These are phyloP conservation scores for Candida tunisiensis DNA, from an alignment of 1,139 yeast species.

Conservation along the genomic window DNA sequence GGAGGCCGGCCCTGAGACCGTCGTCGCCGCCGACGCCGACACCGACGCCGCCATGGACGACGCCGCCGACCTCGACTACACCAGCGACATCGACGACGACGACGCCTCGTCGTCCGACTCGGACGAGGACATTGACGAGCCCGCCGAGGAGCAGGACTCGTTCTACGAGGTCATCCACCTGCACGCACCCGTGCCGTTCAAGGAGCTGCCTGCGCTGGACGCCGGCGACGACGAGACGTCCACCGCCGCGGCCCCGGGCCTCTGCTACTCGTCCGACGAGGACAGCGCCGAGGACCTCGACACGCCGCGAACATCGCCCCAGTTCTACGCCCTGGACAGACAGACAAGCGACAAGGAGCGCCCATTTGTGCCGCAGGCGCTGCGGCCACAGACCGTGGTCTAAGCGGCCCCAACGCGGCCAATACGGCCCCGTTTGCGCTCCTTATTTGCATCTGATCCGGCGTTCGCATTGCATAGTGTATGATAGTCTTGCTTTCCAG, in stretches of 20 bases:
- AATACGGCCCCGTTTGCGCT: no score
- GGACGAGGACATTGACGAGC: conserved; percentile 3
- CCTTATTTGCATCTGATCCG: no score
- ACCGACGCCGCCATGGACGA: conserved; percentile 1
- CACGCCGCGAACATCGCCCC: background rate
- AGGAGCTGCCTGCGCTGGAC: conserved; percentile 1
- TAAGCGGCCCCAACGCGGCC: no score
- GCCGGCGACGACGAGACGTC: conserved; percentile 4
- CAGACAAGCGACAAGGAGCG: no score
- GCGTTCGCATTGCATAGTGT: no score
- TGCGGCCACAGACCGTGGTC: no score
- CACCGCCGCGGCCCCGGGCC: conserved; percentile 4
- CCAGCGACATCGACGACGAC: background rate
- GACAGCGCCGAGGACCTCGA: conserved; percentile 5
- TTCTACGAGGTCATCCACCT: conserved; percentile 4
- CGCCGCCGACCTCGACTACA: conserved; percentile 1
- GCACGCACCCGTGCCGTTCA: conserved; percentile 1
- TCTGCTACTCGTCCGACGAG: conserved; percentile 7
- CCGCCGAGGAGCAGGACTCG: conserved; percentile 3
- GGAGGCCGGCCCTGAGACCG: conserved; percentile 1
- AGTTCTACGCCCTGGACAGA: no score
- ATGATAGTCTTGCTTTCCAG: no score
- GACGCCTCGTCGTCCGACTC: conserved; percentile 1
- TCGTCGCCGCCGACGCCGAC: conserved; percentile 2
- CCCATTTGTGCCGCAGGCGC: no score